These are phyloP conservation scores for Apiospora koreana DNA, from an alignment of 2,329 filamentous ascomycete species.

Conservation along the genomic window DNA sequence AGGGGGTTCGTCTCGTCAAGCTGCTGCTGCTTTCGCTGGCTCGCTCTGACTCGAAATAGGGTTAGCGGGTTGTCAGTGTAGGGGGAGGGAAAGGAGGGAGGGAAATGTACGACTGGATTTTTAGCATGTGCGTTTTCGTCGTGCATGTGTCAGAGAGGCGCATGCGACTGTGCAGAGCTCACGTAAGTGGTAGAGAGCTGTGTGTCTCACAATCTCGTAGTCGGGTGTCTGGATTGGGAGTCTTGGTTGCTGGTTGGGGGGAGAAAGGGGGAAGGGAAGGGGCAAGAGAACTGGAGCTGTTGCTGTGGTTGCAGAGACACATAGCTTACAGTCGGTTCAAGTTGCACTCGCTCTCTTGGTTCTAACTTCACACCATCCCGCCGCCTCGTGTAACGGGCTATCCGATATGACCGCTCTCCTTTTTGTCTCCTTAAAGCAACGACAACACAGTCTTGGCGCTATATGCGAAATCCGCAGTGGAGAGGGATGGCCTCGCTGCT, in stretches of 20 bases:
- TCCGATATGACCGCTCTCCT: not conserved
- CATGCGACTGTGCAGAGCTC: constrained; percentile 4
- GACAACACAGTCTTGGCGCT: not conserved
- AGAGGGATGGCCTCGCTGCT: not conserved
- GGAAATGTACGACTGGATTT: not conserved
- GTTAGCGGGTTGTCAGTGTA: constrained; percentile 7
- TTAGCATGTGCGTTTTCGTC: constrained; percentile 11
- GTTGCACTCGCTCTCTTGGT: not conserved
- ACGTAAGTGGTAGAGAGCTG: not conserved
- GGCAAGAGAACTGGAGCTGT: not conserved
- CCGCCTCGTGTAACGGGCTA: not conserved
- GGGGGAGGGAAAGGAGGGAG: too few species aligned
- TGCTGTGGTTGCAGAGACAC: not conserved
- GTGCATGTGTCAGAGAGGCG: constrained; percentile 10
- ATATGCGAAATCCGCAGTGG: not conserved
- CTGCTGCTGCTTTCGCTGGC: not conserved
- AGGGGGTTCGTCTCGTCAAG: not conserved
- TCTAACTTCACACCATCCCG: not conserved
- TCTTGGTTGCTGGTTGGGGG: not conserved
- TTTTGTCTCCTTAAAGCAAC: too few species aligned
- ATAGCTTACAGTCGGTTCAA: not conserved
- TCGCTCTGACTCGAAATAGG: constrained; percentile 11
- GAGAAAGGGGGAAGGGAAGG: not conserved
- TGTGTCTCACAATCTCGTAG: not conserved
- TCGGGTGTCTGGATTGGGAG: too few species aligned